A percentile compares a stretch with the other conserved stretches of the same genome.
These are phyloP conservation scores for Diaporthe vaccinii DNA, from an alignment of 2,329 filamentous ascomycete genomes.

Conservation along the genomic window DNA sequence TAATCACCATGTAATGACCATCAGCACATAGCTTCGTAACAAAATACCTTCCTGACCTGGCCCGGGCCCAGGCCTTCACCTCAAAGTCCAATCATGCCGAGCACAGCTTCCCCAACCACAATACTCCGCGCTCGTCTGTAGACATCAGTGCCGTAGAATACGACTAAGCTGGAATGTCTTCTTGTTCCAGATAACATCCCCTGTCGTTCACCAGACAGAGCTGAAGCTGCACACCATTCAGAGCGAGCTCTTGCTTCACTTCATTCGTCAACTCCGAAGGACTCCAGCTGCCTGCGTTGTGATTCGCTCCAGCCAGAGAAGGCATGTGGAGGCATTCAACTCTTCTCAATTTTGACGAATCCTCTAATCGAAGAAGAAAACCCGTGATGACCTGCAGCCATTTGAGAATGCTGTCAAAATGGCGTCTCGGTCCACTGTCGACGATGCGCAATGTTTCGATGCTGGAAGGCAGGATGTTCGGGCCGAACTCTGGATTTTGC, in stretches of 20 bases:
- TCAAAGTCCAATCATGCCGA: neutral
- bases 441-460: neutral
- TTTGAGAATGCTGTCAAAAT: neutral
- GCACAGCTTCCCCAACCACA: neutral
- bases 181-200: neutral
- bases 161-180: neutral
- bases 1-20: no score
- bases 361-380: neutral
- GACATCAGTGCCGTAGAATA: neutral
- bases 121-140: neutral
- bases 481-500: neutral
- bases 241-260: neutral
- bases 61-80: neutral
- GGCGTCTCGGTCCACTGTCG: neutral
- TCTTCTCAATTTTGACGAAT: neutral
- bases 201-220: neutral
- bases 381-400: neutral
- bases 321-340: neutral
- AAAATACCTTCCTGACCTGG: neutral
- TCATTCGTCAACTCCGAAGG: neutral
- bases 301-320: neutral
- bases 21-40: neutral
- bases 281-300: neutral
- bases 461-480: neutral
- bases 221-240: neutral